Base-by-base conservation (phyloP, 495 filamentous ascomycete species). In the Tuber borchii region DNA sequence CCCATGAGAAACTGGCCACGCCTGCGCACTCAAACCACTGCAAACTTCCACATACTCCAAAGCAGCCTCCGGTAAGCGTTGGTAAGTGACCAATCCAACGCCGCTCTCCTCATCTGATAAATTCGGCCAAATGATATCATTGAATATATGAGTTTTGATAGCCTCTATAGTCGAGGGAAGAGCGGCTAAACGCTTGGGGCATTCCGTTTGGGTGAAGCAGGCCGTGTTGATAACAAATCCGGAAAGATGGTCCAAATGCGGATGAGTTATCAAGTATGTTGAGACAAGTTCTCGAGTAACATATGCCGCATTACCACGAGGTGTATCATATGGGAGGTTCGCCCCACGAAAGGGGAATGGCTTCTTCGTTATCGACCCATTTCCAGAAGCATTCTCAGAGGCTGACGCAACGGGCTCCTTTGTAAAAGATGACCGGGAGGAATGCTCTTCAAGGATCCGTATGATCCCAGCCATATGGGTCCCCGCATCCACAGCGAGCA, bases 101-200 rank as follows among this genome's bases (percentile, higher is more conserved):
- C 96, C 95, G 44, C 93, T 93, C 83, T 97, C 94, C 85, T 99
- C 96, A 84, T 98, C 94, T 0, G 93, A 95, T 46, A 99, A 86
- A 79, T 99, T 99, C 0, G 95, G 95, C 96, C 96, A 99, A 72
- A 99, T 96, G 69, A 97, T 84, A 82, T 97, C 94, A 85, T 99
- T 99, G 86, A 98, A 99, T 74, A 99, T 91, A 84, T 99, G 94
- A 16, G 87, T 89, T 82, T 97, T 97, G 83, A 99, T 89, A 4
- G 94, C 94, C 20, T 90, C 86, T 68, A 99, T 93, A 46, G 94
- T 95, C 26, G 89, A 90, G 0, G 94, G 93, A 3, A 97, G 85
- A 12, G 91, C 95, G 8, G 94, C 93, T 16, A 99, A 85, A 34
- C 90, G 87, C 83, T 97, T 99, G 88, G 88, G 68, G 86, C 87